phyloP scores from a whole-genome alignment of 441 rosid species.

The Gossypium gossypioides region DNA sequence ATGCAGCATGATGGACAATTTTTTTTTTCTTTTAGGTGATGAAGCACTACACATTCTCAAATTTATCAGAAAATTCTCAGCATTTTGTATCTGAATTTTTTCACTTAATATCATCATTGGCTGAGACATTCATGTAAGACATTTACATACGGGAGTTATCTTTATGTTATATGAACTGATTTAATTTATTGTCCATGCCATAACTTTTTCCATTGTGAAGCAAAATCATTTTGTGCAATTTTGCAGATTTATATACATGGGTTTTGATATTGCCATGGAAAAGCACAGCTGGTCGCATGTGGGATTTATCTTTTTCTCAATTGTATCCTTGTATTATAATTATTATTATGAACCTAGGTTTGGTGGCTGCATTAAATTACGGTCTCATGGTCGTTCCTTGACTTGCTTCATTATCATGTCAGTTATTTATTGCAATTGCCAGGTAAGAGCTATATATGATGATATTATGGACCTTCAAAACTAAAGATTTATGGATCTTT shows the following conservation, averaged over 20 bases:
- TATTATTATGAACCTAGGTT: not conserved
- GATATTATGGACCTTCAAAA: slow-evolving; percentile 1
- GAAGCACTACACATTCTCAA: slow-evolving; percentile 92
- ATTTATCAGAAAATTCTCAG: slow-evolving; percentile 88
- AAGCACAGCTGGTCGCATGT: slow-evolving; percentile 97
- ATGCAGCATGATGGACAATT: slow-evolving; percentile 18
- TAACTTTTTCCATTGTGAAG: slow-evolving; percentile 7
- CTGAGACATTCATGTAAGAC: slow-evolving; percentile 76
- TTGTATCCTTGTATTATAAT: slow-evolving; percentile 68
- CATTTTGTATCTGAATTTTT: slow-evolving; percentile 86
- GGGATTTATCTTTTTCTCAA: slow-evolving; percentile 89
- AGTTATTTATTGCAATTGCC: slow-evolving; percentile 82
- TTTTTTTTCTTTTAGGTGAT: slow-evolving; percentile 51
- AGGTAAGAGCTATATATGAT: slow-evolving; percentile 38
- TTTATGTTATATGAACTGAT: slow-evolving; percentile 4
- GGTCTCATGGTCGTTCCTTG: slow-evolving; percentile 32
- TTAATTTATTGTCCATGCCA: slow-evolving; percentile 7
- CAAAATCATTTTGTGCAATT: slow-evolving; percentile 18
- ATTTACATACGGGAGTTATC: slow-evolving; percentile 24
- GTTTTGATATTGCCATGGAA: slow-evolving; percentile 97
- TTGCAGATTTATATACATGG: slow-evolving; percentile 95
- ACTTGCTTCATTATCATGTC: slow-evolving; percentile 26
- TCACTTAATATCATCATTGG: slow-evolving; percentile 89
- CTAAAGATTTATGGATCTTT: not conserved
- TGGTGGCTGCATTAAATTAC: slow-evolving; percentile 2